Evolutionary conservation across 768 basidiomycete genomes (phyloP), one percentile per base, ranked within the genome.

Genomic region (Macrolepiota albuminosa): DNA sequence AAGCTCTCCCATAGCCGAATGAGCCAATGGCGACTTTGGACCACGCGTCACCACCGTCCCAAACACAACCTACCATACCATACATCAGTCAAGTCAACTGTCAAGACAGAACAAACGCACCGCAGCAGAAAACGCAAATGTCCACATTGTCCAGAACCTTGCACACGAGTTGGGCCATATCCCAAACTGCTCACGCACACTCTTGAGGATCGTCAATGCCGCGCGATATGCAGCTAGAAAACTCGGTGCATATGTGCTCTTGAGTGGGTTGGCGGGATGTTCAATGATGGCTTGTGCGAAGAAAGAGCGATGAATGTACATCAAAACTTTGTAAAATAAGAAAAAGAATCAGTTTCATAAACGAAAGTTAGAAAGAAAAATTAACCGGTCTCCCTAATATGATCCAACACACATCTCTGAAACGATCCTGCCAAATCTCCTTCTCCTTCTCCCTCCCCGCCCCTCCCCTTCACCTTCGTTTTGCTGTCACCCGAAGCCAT

Each of bases 1-100:
- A 8, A 93, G 76, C 64, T 92, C 87, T 21, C 76, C 70, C 72
- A 91, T 84, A 4, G 91, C 91, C 2, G 81, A 77, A 13, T 78
- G 71, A 0, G 90, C 91, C 11, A 92, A 69, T 0, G 86, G 82
- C 1, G 86, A 89, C 6, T 81, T 75, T 6, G 91, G 91, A 3
- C 86, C 84, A 33, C 87, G 82, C 3, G 87, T 89, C 2, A 88
- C 91, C 21, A 93, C 86, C 4, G 88, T 86, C 4, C 89, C 91
- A 65, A 92, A 88, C 16, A 92, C 86, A 10, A 90, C 80, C 89
- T 91, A 59, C 6, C 13, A 18, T 4, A 45, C 11, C 10, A 34
- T 8, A 37, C 40, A 24, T 31, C 24, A 29, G 29, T 14, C 46
- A 34, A 56, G 40, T 26, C 18, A 4, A 10, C 18, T n/a, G 0